Base-by-base conservation (phyloP, 2,329 filamentous ascomycete species). In the Neodidymelliopsis sp. region DNA sequence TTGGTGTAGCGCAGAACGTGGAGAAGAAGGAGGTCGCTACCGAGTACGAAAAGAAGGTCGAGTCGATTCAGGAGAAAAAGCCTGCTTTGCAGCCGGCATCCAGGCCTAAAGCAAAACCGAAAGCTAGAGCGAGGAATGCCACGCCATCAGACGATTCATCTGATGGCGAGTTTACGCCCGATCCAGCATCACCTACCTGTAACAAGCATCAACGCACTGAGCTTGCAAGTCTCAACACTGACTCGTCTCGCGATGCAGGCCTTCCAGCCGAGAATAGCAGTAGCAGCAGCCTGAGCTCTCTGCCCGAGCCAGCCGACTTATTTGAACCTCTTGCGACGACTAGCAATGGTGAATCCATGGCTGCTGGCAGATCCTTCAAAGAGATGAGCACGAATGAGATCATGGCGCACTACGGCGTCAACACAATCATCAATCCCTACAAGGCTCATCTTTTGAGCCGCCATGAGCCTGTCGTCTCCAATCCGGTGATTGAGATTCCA, bases 381-480 rank as follows among this genome's bases (percentile, higher is more conserved):
- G 24, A 45, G 6, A 50, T 50, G 47, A 45, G 29, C 19, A 44
- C 20, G n/a, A 23, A 45, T 3, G 47, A 50, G 36, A 18, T 50
- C 1, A 25, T 50, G 10, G 35, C 29, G 24, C 36, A 45, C 6
- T 36, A 50, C n/a, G 45, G 29, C 10, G 49, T 53, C 4, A 49
- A 53, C 18, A 53, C 49, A 1, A 7, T 22, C 7, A 8, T 9
- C 5, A 53, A 45, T 22, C 46, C 41, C 4, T 57, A 54, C 37
- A 25, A 45, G 13, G 33, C 45, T 9, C 57, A 58, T 40, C 40
- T 60, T 4, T 38, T 60, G 2, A 43, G 52, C 27, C 49, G 57
- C 12, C 34, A 43, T 3, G 30, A 49, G 20, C 49, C 53, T 8
- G 20, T 50, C 2, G 22, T 54, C 31, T 38, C 27, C n/a, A 41